Percentiles rank a stretch among this genome's conserved stretches.
Conservation (phyloP, 192 early-diverging fungal genomes). For the Coemansia sp. region DNA sequence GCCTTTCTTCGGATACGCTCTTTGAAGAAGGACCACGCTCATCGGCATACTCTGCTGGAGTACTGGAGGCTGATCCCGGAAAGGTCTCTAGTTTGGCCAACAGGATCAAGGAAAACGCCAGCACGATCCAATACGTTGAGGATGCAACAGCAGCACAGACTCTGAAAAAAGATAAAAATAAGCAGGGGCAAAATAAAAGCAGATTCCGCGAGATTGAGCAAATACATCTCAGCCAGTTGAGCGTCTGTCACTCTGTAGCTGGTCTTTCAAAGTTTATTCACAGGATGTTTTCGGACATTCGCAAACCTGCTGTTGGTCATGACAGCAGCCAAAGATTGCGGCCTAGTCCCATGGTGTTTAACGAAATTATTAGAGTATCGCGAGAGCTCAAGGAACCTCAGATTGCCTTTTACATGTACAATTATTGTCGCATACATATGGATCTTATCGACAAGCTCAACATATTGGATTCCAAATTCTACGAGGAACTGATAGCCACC, state of each 20-base stretch:
- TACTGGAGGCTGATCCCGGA: constrained; percentile 14
- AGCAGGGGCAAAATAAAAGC: not conserved
- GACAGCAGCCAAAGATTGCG: no score
- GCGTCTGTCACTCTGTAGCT: constrained; percentile 19
- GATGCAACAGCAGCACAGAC: no score
- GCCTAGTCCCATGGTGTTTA: constrained; percentile 25
- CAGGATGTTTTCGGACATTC: constrained; percentile 8
- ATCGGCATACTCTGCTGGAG: constrained; percentile 28
- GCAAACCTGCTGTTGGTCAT: no score
- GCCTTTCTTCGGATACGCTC: constrained; percentile 17
- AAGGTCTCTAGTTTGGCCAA: constrained; percentile 18
- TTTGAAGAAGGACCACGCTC: constrained; percentile 21
- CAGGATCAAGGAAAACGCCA: constrained; percentile 10
- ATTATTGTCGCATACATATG: constrained; percentile 23
- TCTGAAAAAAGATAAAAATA: not conserved
- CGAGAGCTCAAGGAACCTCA: constrained; percentile 24
- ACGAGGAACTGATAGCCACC: constrained; percentile 27
- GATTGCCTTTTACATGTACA: constrained; percentile 25
- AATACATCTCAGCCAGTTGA: constrained; percentile 17
- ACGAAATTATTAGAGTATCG: constrained; percentile 22
- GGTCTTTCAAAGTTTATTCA: constrained; percentile 22
- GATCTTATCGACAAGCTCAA: constrained; percentile 19
- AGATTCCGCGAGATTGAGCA: constrained; percentile 20
- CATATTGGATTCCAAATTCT: constrained; percentile 19
- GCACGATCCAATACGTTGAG: no score